Evolutionary conservation across 805 yeast genomes (phyloP).

Genomic region (Candida schatavii): DNA sequence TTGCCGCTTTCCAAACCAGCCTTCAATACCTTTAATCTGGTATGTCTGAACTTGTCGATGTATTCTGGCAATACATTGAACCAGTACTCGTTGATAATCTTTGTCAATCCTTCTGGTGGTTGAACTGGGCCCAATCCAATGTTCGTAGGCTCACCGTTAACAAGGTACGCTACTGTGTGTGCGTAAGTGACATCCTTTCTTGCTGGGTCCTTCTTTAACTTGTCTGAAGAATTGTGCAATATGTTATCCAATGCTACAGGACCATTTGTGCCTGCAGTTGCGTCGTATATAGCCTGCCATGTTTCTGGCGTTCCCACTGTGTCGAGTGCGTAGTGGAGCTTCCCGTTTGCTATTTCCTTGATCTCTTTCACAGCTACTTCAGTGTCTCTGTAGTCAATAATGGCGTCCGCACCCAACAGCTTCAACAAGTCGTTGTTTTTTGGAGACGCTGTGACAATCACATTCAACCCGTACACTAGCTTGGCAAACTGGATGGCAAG

Average conservation of each 20-base stretch:
- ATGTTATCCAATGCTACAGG: conserved; percentile 20
- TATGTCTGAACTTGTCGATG: conserved; percentile 14
- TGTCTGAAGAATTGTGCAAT: conserved; percentile 11
- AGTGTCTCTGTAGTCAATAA: conserved; percentile 26
- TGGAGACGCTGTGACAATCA: conserved; percentile 27
- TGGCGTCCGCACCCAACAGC: conserved; percentile 27
- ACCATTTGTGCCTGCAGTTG: conserved; percentile 21
- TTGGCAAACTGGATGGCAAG: conserved; percentile 33
- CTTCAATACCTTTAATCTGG: conserved; percentile 22
- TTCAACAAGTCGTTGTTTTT: conserved; percentile 22
- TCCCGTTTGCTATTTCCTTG: conserved; percentile 14
- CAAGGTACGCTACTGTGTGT: conserved; percentile 14
- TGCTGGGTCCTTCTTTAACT: conserved; percentile 9
- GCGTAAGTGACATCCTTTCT: conserved; percentile 11
- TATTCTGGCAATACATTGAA: conserved; percentile 15
- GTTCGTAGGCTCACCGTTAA: conserved; percentile 11
- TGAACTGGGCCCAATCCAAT: neutral
- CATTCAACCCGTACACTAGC: conserved; percentile 25
- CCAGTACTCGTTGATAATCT: conserved; percentile 19
- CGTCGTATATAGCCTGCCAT: conserved; percentile 25
- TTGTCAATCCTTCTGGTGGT: neutral
- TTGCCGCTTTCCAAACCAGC: conserved; percentile 27
- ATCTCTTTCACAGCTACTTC: conserved; percentile 24
- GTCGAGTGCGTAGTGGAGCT: conserved; percentile 27
- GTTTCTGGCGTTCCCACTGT: conserved; percentile 20